A percentile compares a stretch with the other conserved stretches of the same genome.
Evolutionary conservation across 129 eudicot species (phyloP).

Genomic region (Lactuca sativa): DNA sequence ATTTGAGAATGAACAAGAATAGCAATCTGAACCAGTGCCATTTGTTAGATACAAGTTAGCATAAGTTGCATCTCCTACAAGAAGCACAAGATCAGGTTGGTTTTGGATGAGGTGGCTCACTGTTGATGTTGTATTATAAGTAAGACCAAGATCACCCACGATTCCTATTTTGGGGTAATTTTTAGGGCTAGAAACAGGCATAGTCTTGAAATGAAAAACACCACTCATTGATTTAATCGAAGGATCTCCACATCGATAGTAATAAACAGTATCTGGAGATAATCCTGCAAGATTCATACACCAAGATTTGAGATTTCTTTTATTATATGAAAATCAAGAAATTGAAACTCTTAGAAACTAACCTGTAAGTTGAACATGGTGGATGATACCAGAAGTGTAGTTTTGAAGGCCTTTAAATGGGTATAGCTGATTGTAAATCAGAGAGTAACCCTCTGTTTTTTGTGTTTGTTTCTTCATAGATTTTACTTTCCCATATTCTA

Average conservation of each 20-base stretch:
- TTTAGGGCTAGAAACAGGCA: conserved; percentile 64
- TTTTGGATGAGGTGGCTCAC: conserved; percentile 63
- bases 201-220: conserved; percentile 60
- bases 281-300: conserved; percentile 47
- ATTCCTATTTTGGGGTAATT: conserved; percentile 77
- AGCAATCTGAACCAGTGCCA: conserved; percentile 96
- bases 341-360: not conserved
- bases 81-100: conserved; percentile 73
- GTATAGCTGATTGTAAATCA: conserved; percentile 76
- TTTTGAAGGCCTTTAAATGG: conserved; percentile 89
- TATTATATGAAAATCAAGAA: not conserved
- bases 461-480: conserved; percentile 32
- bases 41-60: conserved; percentile 87
- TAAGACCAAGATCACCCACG: conserved; percentile 90
- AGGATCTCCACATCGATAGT: conserved; percentile 91
- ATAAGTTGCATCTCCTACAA: conserved; percentile 86
- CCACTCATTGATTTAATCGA: conserved; percentile 62
- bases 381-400: conserved; percentile 95
- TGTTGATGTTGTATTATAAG: conserved; percentile 83
- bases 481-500: conserved; percentile 54
- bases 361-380: conserved; percentile 92
- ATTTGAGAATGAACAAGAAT: conserved; percentile 80
- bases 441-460: conserved; percentile 66
- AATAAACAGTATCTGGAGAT: conserved; percentile 58
- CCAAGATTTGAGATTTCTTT: conserved; percentile 6